Conservation (phyloP, 257 asterid species). For the Solanum arcanum region DNA sequence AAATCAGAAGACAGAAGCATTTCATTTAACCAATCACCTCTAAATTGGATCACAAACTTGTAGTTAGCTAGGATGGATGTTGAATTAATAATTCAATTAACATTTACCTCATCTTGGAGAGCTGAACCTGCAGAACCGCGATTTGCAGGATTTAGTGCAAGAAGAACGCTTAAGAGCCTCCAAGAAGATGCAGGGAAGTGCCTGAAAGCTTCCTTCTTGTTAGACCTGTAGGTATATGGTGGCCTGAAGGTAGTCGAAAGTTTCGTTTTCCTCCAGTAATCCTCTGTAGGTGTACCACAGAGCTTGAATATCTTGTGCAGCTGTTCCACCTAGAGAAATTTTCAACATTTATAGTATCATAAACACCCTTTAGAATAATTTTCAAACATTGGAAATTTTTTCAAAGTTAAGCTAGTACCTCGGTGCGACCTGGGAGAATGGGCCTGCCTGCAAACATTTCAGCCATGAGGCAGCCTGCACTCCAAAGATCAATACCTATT, state of each 20-base stretch:
- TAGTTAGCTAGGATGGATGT: neutral
- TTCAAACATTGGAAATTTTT: neutral
- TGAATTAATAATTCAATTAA: neutral
- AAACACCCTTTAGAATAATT: neutral
- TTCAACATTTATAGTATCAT: neutral
- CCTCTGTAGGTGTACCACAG: slow-evolving; percentile 76
- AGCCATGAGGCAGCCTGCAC: slow-evolving; percentile 84
- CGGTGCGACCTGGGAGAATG: slow-evolving; percentile 69
- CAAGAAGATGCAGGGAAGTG: slow-evolving; percentile 54
- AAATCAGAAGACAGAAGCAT: neutral
- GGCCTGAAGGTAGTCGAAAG: slow-evolving; percentile 56
- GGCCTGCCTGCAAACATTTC: slow-evolving; percentile 81
- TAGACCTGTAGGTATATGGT: slow-evolving; percentile 44
- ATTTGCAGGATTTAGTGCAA: slow-evolving; percentile 47
- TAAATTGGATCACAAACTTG: neutral
- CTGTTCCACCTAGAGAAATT: slow-evolving; percentile 55
- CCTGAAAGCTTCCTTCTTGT: slow-evolving; percentile 36
- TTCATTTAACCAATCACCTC: neutral
- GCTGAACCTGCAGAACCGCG: slow-evolving; percentile 61
- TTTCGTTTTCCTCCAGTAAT: slow-evolving; percentile 38
- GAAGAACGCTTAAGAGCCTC: slow-evolving; percentile 38
- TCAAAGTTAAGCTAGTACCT: slow-evolving; percentile 28
- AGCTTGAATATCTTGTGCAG: slow-evolving; percentile 65
- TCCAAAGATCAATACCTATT: slow-evolving; percentile 73
- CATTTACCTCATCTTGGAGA: slow-evolving; percentile 39